These are phyloP conservation scores for Starmera stellimalicola DNA, from an alignment of 1,139 yeast genomes.

Conservation along the genomic window DNA sequence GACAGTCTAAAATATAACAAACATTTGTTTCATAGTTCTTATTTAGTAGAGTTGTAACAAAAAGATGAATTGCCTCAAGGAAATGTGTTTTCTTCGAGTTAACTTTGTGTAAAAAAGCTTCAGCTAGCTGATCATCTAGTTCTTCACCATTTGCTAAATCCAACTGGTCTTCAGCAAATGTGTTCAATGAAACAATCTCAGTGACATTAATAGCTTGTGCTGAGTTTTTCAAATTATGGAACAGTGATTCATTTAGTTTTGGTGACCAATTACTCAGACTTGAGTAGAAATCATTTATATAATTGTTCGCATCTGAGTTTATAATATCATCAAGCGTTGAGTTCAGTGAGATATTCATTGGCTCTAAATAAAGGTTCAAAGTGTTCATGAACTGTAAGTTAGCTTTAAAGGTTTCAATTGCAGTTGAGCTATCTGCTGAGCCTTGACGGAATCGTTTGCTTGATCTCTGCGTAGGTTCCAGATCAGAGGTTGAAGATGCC, in stretches of 20 bases:
- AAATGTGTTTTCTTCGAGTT: slow-evolving; percentile 3
- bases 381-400: slow-evolving; percentile 4
- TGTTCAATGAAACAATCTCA: slow-evolving; percentile 20
- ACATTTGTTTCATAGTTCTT: slow-evolving; percentile 6
- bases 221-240: slow-evolving; percentile 15
- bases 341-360: slow-evolving; percentile 1
- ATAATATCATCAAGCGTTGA: not conserved
- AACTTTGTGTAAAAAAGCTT: slow-evolving; percentile 3
- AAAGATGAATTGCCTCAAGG: slow-evolving; percentile 33
- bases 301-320: not conserved
- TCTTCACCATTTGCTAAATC: slow-evolving; percentile 8
- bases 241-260: slow-evolving; percentile 26
- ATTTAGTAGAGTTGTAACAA: slow-evolving; percentile 34
- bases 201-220: slow-evolving; percentile 14
- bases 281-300: slow-evolving; percentile 28
- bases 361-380: slow-evolving; percentile 5
- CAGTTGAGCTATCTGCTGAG: slow-evolving; percentile 19
- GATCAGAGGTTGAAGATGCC: slow-evolving; percentile 5
- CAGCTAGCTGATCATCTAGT: slow-evolving; percentile 21
- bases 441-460: slow-evolving; percentile 29
- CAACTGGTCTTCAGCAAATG: slow-evolving; percentile 15
- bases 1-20: slow-evolving; percentile 22
- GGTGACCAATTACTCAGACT: slow-evolving; percentile 35
- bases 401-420: slow-evolving; percentile 9
- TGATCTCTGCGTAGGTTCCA: slow-evolving; percentile 21